Evolutionary conservation across 179 eudicot species (phyloP).

Genomic region (Silene noctiflora): DNA sequence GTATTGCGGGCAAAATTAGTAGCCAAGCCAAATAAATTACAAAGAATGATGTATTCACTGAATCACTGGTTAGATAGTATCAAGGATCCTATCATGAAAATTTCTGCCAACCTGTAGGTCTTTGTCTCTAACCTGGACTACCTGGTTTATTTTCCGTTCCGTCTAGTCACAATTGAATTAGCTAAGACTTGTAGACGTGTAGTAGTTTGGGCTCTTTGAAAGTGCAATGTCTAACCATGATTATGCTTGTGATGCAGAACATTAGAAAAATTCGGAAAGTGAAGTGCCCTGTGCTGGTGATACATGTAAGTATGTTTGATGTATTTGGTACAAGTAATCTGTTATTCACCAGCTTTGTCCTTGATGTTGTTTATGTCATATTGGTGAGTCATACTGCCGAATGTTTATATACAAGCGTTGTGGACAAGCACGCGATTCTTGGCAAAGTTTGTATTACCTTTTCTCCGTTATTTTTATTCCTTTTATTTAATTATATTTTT

Average conservation of each 20-base stretch:
- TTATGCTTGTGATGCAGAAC: conserved; percentile 57
- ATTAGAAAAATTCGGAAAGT: conserved; percentile 78
- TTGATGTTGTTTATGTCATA: conserved; percentile 2
- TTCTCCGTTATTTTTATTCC: too few relatives aligned
- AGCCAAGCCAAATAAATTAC: too few relatives aligned
- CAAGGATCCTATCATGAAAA: background rate
- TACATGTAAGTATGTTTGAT: conserved; percentile 18
- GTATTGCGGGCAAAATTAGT: too few relatives aligned
- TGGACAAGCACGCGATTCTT: too few relatives aligned
- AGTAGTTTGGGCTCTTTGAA: background rate
- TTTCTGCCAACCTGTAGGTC: background rate
- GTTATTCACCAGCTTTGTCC: background rate
- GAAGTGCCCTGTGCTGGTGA: conserved; percentile 88
- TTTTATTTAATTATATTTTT: too few relatives aligned
- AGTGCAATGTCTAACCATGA: conserved; percentile 13
- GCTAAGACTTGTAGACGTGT: background rate
- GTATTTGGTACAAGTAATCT: background rate
- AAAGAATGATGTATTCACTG: too few relatives aligned
- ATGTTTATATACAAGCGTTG: background rate
- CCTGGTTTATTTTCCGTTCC: background rate
- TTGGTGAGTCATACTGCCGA: background rate
- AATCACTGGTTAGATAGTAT: background rate
- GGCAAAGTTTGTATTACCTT: too few relatives aligned
- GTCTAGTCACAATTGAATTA: background rate
- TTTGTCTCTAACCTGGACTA: too few relatives aligned